Evolutionary conservation across 169 alveolate species (phyloP), one percentile per base, ranked within the genome.

Genomic region (Plasmodium vinckei): DNA sequence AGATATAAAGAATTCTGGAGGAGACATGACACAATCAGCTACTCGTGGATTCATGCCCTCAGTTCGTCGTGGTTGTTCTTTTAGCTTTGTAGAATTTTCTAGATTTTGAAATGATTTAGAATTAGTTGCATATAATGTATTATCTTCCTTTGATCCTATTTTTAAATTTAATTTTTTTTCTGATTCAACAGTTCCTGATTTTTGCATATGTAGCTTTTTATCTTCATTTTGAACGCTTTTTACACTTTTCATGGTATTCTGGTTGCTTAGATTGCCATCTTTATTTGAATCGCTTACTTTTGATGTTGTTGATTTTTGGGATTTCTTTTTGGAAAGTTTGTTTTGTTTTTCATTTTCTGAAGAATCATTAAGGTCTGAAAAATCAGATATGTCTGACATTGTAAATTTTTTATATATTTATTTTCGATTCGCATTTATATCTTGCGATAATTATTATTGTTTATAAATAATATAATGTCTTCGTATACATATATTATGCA

Each of bases 21-120:
- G 91, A 61, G 91, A 84, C 72, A 84, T 68, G 9, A 84, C 91
- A 84, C 91, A 84, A 59, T 84, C 91, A 33, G 91, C 86, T 69
- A 84, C 91, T 84, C 82, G 25, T 27, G 72, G 60, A 46, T 82
- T 82, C 33, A 70, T 70, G 42, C 15, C 21, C 10, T 70, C 15
- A 53, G 46, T 82, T 17, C 46, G 84, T 51, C 56, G 65, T 57
- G 60, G 84, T 4, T 67, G 84, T 5, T 46, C 88, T 42, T 51
- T 82, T 44, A 75, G 15, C 56, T 75, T 75, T 6, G 88, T 47
- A 65, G 73, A 6, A 46, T 42, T 75, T 19, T 56, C 17, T 56
- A 56, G 10, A 61, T 53, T 61, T 47, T 63, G 61, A 44, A 75
- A 61, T 65, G 75, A 56, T 21, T 61, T 75, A 2, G 75, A 75